Base-by-base conservation (phyloP, 805 yeast genomes). In the Lipomyces japonicus region DNA sequence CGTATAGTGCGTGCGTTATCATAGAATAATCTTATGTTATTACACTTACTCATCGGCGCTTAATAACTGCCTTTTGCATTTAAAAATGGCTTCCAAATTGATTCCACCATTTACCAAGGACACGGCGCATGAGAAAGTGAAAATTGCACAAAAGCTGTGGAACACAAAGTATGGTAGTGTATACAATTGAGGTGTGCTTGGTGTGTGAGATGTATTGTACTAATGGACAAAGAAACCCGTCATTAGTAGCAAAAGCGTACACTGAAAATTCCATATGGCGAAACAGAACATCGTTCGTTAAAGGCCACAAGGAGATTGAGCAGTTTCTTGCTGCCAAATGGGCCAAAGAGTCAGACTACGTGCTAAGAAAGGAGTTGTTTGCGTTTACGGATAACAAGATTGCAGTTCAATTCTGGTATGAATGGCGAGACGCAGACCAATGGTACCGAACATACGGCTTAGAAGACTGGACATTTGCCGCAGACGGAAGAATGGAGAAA, bases 401-500 rank as follows among this genome's bases (percentile, higher is more conserved):
- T 32, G 58, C 58, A 9, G 58, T 53, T 19, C 55, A 53, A 40
- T 53, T 53, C 34, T 53, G 58, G 58, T 53, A 53, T 31, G 58
- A 53, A 28, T 53, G 54, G 54, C 14, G 25, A 28, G 39, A 34
- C 19, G 19, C 26, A 10, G 50, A 48, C 32, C 43, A 46, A 26
- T 53, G 58, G 58, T 50, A 26, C 36, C 49, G 58, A 19, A 50
- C 55, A 22, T 53, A 53, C 26, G 58, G 58, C 1, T 50, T 53
- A 10, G 58, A 53, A 36, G 48, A 53, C 37, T 53, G 58, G 58
- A 48, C 55, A 26, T 53, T 53, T 39, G 55, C 46, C 21, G 41
- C 34, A 25, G 55, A 53, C 36, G 58, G 58, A 26, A 21, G 34
- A 30, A 53, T 53, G 58, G 31, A 28, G 44, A 53, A 53, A 43